A percentile compares a stretch with the other conserved stretches of the same genome.
Evolutionary conservation across 2,329 filamentous ascomycete species (phyloP).

Genomic region (Botryotinia narcissicola): DNA sequence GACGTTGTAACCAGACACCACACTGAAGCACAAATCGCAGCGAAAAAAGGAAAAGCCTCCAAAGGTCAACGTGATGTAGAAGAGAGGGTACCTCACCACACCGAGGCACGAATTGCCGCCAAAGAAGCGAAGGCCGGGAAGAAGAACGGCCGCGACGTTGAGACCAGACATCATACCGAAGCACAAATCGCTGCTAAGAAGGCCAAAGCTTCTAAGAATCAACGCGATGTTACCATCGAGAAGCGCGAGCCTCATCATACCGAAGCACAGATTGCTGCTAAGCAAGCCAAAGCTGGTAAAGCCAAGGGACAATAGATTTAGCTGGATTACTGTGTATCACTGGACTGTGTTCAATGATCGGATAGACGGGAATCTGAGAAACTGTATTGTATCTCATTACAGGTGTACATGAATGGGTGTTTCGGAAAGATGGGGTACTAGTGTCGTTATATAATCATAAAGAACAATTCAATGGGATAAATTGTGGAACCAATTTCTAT

Average conservation of each 20-base stretch:
- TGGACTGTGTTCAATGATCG: neutral
- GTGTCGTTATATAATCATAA: neutral
- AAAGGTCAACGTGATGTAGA: conserved; percentile 21
- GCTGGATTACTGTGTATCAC: neutral
- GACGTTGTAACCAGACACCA: conserved; percentile 19
- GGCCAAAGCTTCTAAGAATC: neutral
- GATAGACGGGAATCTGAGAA: neutral
- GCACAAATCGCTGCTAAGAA: neutral
- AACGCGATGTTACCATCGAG: conserved; percentile 21
- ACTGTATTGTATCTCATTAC: neutral
- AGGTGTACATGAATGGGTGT: neutral
- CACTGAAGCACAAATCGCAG: conserved; percentile 31
- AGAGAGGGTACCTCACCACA: conserved; percentile 27
- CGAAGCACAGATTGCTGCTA: conserved; percentile 30
- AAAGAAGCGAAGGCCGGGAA: conserved; percentile 26
- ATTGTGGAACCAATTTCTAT: too few species aligned
- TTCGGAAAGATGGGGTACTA: neutral
- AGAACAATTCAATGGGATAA: neutral
- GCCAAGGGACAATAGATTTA: neutral
- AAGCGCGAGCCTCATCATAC: conserved; percentile 28
- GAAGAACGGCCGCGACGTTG: neutral
- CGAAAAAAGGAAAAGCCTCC: conserved; percentile 25
- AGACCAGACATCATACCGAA: conserved; percentile 7
- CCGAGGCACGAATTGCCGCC: conserved; percentile 29
- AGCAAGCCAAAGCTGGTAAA: conserved; percentile 26